Conservation (phyloP, 192 early-diverging fungal genomes). For the Entomortierella parvispora region DNA sequence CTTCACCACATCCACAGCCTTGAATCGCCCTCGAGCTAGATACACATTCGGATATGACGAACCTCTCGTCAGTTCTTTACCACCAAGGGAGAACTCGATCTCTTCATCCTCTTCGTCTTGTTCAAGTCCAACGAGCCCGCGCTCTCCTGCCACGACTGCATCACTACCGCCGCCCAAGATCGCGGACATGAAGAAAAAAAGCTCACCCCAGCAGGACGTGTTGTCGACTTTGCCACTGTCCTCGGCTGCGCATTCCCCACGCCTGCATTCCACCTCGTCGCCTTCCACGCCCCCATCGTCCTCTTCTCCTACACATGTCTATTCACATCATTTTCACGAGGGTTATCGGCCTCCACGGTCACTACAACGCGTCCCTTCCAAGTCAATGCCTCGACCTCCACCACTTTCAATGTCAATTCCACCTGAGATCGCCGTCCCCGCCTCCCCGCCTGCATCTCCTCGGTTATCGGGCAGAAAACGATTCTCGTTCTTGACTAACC, state of each 20-base stretch:
- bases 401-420: neutral
- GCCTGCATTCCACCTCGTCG: neutral
- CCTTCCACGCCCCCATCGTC: neutral
- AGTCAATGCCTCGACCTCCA: no score
- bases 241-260: slow-evolving; percentile 13
- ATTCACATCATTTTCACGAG: no score
- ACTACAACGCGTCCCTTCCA: no score
- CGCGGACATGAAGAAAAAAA: no score
- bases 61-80: neutral
- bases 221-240: slow-evolving; percentile 9
- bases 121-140: no score
- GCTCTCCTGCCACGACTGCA: no score
- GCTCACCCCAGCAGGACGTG: neutral
- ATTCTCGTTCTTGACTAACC: slow-evolving; percentile 4
- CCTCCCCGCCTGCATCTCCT: neutral
- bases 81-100: neutral
- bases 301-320: slow-evolving; percentile 6
- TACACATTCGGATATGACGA: slow-evolving; percentile 40
- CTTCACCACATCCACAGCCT: neutral
- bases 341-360: no score
- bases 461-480: neutral
- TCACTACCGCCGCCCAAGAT: no score
- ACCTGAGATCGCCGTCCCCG: neutral
- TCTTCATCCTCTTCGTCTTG: neutral
- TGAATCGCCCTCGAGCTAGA: slow-evolving; percentile 6